These are phyloP conservation scores for Spathaspora hagerdaliae DNA, from an alignment of 805 yeast genomes.

Conservation along the genomic window DNA sequence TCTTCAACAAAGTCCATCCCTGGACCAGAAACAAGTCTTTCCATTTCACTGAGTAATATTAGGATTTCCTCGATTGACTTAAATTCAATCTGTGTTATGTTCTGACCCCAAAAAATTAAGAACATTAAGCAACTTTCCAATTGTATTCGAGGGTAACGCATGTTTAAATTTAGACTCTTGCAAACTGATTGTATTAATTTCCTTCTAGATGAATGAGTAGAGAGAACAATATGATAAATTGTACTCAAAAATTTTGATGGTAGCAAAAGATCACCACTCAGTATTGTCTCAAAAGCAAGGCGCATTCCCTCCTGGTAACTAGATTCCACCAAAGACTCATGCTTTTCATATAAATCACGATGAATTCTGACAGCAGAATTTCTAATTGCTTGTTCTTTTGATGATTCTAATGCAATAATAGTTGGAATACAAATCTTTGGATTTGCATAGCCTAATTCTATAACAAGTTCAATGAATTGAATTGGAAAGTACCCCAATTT, in stretches of 20 bases:
- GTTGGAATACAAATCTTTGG: slow-evolving; percentile 71
- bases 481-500: slow-evolving; percentile 49
- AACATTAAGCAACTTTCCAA: neutral
- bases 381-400: slow-evolving; percentile 40
- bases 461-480: slow-evolving; percentile 50
- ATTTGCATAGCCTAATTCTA: slow-evolving; percentile 66
- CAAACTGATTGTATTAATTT: slow-evolving; percentile 32
- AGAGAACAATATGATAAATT: slow-evolving; percentile 28
- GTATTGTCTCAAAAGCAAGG: slow-evolving; percentile 37
- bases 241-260: slow-evolving; percentile 23
- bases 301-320: slow-evolving; percentile 61
- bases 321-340: slow-evolving; percentile 68
- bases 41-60: neutral
- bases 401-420: slow-evolving; percentile 63
- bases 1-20: slow-evolving; percentile 3
- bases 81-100: slow-evolving; percentile 1
- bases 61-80: slow-evolving; percentile 4
- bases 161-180: slow-evolving; percentile 13
- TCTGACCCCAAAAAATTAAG: neutral
- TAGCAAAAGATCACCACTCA: slow-evolving; percentile 30
- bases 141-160: neutral
- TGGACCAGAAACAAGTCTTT: slow-evolving; percentile 1
- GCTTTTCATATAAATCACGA: slow-evolving; percentile 52
- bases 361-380: slow-evolving; percentile 52
- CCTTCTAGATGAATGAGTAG: slow-evolving; percentile 32